phyloP scores from a whole-genome alignment of 352 stramenopile species.

The Globisporangium paroecandrum region DNA sequence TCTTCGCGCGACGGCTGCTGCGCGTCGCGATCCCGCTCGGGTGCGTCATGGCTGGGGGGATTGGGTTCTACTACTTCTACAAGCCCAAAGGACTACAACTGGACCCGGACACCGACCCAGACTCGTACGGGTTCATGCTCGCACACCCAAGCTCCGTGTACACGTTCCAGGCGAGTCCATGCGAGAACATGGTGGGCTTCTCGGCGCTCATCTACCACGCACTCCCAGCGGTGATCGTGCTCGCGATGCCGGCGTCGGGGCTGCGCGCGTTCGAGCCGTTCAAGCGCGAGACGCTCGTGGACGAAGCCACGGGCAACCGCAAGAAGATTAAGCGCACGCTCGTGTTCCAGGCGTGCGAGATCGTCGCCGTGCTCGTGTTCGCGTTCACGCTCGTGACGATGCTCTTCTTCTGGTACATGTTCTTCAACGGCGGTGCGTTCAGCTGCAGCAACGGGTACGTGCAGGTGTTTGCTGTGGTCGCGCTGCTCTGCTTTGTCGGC shows the following conservation, averaged over 20 bases:
- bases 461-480: conserved; percentile 50
- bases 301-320: conserved; percentile 40
- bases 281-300: conserved; percentile 39
- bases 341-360: conserved; percentile 69
- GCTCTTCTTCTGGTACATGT: conserved; percentile 79
- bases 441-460: conserved; percentile 43
- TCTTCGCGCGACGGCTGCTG: conserved; percentile 68
- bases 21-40: conserved; percentile 38
- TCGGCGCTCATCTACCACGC: conserved; percentile 69
- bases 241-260: conserved; percentile 53
- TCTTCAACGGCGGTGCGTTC: conserved; percentile 75
- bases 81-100: conserved; percentile 43
- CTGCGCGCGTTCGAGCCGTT: conserved; percentile 73
- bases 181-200: conserved; percentile 80
- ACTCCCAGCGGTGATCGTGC: conserved; percentile 50
- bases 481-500: conserved; percentile 51
- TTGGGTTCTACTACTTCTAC: conserved; percentile 77
- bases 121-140: conserved; percentile 51
- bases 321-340: conserved; percentile 75
- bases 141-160: conserved; percentile 45
- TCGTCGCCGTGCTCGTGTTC: conserved; percentile 54
- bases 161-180: conserved; percentile 62
- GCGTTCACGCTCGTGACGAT: conserved; percentile 52
- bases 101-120: conserved; percentile 21
- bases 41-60: conserved; percentile 35